Base-by-base conservation (phyloP, 2,329 filamentous ascomycete genomes). In the Cercospora sojina region DNA sequence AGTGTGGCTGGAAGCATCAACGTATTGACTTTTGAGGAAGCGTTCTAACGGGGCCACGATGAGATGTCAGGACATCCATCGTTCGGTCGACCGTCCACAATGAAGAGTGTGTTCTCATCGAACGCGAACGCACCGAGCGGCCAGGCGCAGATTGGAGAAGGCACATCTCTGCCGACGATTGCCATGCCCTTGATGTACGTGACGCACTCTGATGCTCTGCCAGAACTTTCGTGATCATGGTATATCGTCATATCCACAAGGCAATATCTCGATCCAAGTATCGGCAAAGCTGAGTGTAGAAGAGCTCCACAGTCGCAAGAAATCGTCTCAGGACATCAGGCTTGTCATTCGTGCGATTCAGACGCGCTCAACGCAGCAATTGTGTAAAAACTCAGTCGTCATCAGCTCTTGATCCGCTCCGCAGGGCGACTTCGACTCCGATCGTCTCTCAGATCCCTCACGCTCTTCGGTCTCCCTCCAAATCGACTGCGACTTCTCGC, bases 371-470 rank as follows among this genome's bases (percentile, higher is more conserved):
- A 49, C 43, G 20, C 43, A 25, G 43, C 43, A 25, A 49, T 12
- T 23, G 20, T 13, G 12, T 16, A 49, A 23, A 25, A n/a, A n/a
- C 18, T 2, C 20, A 12, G 25, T 13, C 43, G 18, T 56, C 23
- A 27, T 31, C 51, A 56, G 23, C 51, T 56, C 51, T 32, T 62
- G 6, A 62, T 49, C 18, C 49, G 29, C 18, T 62, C 64, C 23
- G 64, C 59, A 25, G 64, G 64, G 25, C 59, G 64, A 66, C 65
- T 67, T 25, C 65, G 62, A 49, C 61, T 67, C 29, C 65, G 43
- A 53, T 38, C 61, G 18, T 62, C 58, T 38, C 57, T 41, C 47
- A 61, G 7, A n/a, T 59, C 51, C 27, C 43, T 56, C 8, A 67
- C 65, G 53, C 65, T 64, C 41, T 62, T 67, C 32, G 20, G 13